phyloP scores from a whole-genome alignment of 306 rosid genomes.

The Astragalus glycyphyllos region DNA sequence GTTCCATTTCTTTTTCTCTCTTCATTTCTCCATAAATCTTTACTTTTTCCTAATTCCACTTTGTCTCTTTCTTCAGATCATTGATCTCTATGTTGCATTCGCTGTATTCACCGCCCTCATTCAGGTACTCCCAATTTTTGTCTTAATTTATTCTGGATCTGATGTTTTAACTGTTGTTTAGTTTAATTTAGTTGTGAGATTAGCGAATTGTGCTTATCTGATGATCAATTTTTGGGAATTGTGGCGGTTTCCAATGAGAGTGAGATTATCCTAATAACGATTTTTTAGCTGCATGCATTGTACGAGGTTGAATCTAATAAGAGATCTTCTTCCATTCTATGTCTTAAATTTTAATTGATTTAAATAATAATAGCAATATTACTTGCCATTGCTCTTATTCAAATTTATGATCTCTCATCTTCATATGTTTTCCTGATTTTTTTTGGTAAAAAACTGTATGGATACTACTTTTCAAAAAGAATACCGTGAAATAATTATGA shows the following conservation, averaged over 20 bases:
- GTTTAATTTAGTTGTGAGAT: not conserved
- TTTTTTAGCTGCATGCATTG: no score
- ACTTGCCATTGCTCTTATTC: not conserved
- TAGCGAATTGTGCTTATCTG: not conserved
- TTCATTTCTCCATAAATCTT: not conserved
- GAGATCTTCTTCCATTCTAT: no score
- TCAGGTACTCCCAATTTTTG: conserved; percentile 58
- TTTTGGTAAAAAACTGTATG: not conserved
- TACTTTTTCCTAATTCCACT: conserved; percentile 34
- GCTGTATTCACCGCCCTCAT: conserved; percentile 81
- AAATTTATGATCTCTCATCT: not conserved
- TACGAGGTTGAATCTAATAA: no score
- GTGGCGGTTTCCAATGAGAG: not conserved
- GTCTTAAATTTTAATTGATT: not conserved
- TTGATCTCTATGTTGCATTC: conserved; percentile 78
- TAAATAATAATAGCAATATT: not conserved
- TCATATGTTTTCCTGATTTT: not conserved
- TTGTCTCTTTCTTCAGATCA: conserved; percentile 58
- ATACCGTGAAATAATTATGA: not conserved
- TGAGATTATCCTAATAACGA: not conserved
- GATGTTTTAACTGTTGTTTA: not conserved
- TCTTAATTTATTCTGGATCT: conserved; percentile 26
- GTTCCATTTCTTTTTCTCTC: conserved; percentile 55
- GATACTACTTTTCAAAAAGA: not conserved
- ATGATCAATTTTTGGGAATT: not conserved